Percentiles rank a stretch among this genome's conserved stretches.
These are phyloP conservation scores for Penicillium simplicissimum DNA, from an alignment of 495 filamentous ascomycete species.

Conservation along the genomic window DNA sequence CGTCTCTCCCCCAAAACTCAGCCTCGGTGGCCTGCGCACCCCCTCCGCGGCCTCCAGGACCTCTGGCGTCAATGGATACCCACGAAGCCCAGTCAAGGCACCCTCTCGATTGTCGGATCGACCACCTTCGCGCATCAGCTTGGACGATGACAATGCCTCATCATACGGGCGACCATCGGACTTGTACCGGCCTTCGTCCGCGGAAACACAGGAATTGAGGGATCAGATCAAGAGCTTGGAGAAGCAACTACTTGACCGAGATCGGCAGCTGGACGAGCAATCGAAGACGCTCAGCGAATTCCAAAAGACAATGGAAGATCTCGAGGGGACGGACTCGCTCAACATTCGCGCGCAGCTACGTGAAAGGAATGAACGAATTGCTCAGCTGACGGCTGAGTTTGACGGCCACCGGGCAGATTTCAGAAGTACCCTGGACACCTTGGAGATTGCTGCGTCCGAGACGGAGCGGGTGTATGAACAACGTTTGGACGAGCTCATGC, in stretches of 20 bases:
- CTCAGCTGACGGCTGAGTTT: slow-evolving; percentile 88
- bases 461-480: slow-evolving; percentile 98
- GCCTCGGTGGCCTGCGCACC: slow-evolving; percentile 55
- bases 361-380: slow-evolving; percentile 97
- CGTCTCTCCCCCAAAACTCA: slow-evolving; percentile 54
- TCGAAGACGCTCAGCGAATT: slow-evolving; percentile 71
- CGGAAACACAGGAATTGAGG: slow-evolving; percentile 49
- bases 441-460: slow-evolving; percentile 94
- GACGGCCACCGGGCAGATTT: slow-evolving; percentile 96
- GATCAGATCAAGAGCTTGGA: slow-evolving; percentile 67
- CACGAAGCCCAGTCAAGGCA: slow-evolving; percentile 45
- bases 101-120: slow-evolving; percentile 46
- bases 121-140: slow-evolving; percentile 44
- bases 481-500: slow-evolving; percentile 82
- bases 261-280: slow-evolving; percentile 85
- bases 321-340: slow-evolving; percentile 76
- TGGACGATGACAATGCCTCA: slow-evolving; percentile 40
- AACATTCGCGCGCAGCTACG: slow-evolving; percentile 79
- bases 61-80: slow-evolving; percentile 32
- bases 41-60: slow-evolving; percentile 39
- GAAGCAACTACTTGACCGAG: slow-evolving; percentile 76
- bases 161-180: slow-evolving; percentile 44
- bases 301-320: slow-evolving; percentile 48
- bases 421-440: slow-evolving; percentile 90
- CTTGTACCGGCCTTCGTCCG: slow-evolving; percentile 44